Evolutionary conservation across 805 yeast species (phyloP), one percentile per base, ranked within the genome.

Genomic region (Kazachstania psychrophila): DNA sequence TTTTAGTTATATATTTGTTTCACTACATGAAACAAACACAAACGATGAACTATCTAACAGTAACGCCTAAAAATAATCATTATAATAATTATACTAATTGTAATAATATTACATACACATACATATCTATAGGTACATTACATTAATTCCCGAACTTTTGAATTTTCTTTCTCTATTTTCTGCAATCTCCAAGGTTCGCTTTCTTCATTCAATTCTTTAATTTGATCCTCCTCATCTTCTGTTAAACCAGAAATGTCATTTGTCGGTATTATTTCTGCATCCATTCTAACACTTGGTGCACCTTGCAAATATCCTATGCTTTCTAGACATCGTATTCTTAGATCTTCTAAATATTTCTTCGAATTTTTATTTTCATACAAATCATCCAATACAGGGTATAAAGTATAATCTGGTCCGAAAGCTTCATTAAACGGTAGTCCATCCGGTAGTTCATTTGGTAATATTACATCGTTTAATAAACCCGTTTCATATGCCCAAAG

Each of bases 401-500:
- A 65, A 17, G 92, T 75, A 60, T 74, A 82, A 60, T 92, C 97
- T 0, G 97, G 97, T 24, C 84, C 88, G 65, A 84, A 87, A 70
- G 83, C 79, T 41, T 77, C 74, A 52, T 79, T 73, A 41, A 85
- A 83, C 2, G 95, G 95, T 37, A 85, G 60, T 24, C 66, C 68
- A 24, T 72, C 72, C 0, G 96, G 95, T 23, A 88, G 64, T 48
- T 75, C 79, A n/a, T 79, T 62, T 18, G 85, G 83, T 49, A 89
- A 65, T 33, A 79, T 70, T 11, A 80, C 85, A 48, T 84, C 80
- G 46, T 92, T 79, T 54, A 89, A 70, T 19, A 92, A 69, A 24
- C 96, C 89, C 0, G 96, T 79, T 61, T 92, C 98, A 54, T 71
- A 88, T 2, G 95, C 75, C 97, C 98, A 89, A 10, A 94, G 73